phyloP scores from a whole-genome alignment of 331 rosid genomes.

The Erythrophleum ivorense region DNA sequence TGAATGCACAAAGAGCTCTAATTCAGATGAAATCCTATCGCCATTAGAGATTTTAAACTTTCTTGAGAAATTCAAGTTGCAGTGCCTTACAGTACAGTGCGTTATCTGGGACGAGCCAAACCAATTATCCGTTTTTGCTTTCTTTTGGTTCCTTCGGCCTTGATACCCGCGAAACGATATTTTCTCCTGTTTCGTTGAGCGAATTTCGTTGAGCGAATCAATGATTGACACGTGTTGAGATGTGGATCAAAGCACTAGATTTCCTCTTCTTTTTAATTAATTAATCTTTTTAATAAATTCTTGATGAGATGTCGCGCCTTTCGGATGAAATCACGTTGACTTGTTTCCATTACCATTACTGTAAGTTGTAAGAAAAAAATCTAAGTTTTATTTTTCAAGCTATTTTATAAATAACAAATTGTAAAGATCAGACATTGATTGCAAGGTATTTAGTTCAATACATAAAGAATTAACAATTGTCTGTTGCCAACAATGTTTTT shows the following conservation, averaged over 20 bases:
- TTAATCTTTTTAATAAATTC: background rate
- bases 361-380: too few relatives aligned
- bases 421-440: too few relatives aligned
- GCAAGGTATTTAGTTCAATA: too few relatives aligned
- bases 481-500: too few relatives aligned
- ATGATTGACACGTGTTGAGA: constrained; percentile 7
- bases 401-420: too few relatives aligned
- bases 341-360: too few relatives aligned
- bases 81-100: background rate
- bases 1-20: constrained; percentile 34
- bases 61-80: background rate
- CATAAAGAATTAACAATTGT: too few relatives aligned
- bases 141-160: background rate
- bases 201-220: constrained; percentile 30
- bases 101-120: constrained; percentile 35
- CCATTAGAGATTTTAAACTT: constrained; percentile 46
- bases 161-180: constrained; percentile 53
- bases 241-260: constrained; percentile 28
- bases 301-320: background rate
- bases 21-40: constrained; percentile 50
- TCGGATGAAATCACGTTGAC: background rate
- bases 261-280: background rate
- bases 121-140: constrained; percentile 47
- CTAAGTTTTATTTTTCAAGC: too few relatives aligned
- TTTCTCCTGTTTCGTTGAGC: background rate